phyloP scores from a whole-genome alignment of 768 basidiomycete genomes.

The Panaeolus papilionaceus region DNA sequence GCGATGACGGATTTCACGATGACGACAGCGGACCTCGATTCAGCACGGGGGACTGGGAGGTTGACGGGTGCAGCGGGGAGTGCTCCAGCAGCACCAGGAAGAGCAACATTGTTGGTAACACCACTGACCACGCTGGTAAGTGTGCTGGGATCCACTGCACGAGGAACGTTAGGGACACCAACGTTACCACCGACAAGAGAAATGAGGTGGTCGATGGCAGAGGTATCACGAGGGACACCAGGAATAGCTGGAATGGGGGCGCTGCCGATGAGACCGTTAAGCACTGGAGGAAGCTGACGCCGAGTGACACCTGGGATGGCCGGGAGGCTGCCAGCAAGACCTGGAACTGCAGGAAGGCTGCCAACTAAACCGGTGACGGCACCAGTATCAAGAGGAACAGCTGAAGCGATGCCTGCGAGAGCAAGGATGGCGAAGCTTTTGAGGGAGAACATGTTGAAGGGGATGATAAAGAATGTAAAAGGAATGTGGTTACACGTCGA shows the following conservation, averaged over 20 bases:
- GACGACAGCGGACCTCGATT: not conserved
- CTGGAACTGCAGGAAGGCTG: not conserved
- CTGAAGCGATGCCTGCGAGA: constrained; percentile 17
- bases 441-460: not conserved
- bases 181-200: not conserved
- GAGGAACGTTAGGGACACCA: not conserved
- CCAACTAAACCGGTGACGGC: not conserved
- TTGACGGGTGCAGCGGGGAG: not conserved
- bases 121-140: not conserved
- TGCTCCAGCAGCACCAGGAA: constrained; percentile 3
- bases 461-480: not conserved
- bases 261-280: not conserved
- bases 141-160: not conserved
- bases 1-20: not conserved
- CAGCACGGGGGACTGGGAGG: not conserved
- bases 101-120: not conserved
- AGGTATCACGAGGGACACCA: no score
- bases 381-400: constrained; percentile 19
- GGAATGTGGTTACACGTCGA: constrained; percentile 16
- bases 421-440: not conserved
- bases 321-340: constrained; percentile 7
- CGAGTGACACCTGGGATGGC: not conserved
- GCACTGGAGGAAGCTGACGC: not conserved
- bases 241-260: not conserved
- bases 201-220: no score